Percentiles rank a stretch among this genome's conserved stretches.
Conservation (phyloP, 495 filamentous ascomycete species). For the Apodospora peruviana region DNA sequence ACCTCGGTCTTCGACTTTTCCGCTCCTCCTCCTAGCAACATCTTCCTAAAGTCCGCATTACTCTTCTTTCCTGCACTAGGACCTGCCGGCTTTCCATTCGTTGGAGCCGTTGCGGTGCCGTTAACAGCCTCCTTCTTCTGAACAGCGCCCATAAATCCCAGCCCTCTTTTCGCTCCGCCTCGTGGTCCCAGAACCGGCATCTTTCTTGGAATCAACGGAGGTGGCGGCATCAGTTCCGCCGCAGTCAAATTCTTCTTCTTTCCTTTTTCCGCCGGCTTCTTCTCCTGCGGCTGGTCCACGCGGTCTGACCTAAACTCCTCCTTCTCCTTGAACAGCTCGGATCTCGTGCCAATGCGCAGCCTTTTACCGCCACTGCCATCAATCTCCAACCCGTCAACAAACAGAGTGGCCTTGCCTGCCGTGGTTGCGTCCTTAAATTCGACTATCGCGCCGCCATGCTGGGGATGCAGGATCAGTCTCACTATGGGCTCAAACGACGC, state of each 20-base stretch:
- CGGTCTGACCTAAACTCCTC: constrained; percentile 49
- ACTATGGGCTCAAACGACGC: constrained; percentile 59
- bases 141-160: constrained; percentile 36
- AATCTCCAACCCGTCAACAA: constrained; percentile 62
- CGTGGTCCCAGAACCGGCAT: constrained; percentile 53
- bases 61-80: constrained; percentile 50
- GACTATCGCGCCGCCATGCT: constrained; percentile 81
- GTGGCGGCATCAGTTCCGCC: constrained; percentile 42
- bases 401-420: constrained; percentile 70
- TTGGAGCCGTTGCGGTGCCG: too few relatives aligned
- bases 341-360: constrained; percentile 61
- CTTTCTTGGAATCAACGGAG: constrained; percentile 47
- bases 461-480: constrained; percentile 64
- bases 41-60: constrained; percentile 47
- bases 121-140: constrained; percentile 22
- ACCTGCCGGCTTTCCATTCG: constrained; percentile 19
- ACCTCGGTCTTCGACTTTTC: background rate
- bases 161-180: constrained; percentile 49
- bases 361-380: constrained; percentile 58
- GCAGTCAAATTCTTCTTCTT: constrained; percentile 33
- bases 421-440: constrained; percentile 68
- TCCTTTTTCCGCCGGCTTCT: constrained; percentile 16
- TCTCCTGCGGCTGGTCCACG: constrained; percentile 36
- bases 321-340: constrained; percentile 60
- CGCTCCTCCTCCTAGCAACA: constrained; percentile 5